A percentile compares a stretch with the other conserved stretches of the same genome.
Evolutionary conservation across 2,329 filamentous ascomycete species (phyloP).

Genomic region (Xylariaceae sp.): DNA sequence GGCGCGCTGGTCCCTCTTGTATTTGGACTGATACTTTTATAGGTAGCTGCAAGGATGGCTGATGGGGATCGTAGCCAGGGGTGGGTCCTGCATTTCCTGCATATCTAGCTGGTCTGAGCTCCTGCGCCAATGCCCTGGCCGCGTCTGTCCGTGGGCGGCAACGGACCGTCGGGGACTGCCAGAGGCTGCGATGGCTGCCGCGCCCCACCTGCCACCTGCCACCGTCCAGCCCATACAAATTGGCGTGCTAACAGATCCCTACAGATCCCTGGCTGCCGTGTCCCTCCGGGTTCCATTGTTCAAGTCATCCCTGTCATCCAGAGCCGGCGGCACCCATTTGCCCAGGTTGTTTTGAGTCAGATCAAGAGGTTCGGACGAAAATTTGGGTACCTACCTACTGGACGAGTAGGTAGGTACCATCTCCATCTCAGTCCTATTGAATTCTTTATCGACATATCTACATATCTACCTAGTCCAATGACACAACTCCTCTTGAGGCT

Average conservation of each 20-base stretch:
- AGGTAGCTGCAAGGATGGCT: conserved; percentile 25
- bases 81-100: conserved; percentile 22
- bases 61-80: conserved; percentile 18
- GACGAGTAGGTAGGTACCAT: neutral
- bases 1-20: conserved; percentile 28
- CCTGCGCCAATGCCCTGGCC: conserved; percentile 6
- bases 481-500: neutral
- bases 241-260: conserved; percentile 4
- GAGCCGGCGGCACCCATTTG: neutral
- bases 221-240: neutral
- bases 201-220: conserved; percentile 12
- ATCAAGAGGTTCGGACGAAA: neutral
- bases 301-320: conserved; percentile 6
- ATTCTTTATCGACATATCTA: neutral
- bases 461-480: neutral
- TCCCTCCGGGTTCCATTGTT: conserved; percentile 1
- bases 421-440: neutral
- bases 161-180: too few species aligned
- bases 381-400: neutral
- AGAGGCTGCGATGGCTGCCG: conserved; percentile 5
- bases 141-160: conserved; percentile 1
- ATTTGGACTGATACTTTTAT: conserved; percentile 30
- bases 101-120: conserved; percentile 19
- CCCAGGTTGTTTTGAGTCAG: neutral
- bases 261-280: conserved; percentile 1